A percentile compares a stretch with the other conserved stretches of the same genome.
These are phyloP conservation scores for Cystobasidium sp. DNA, from an alignment of 1,284 basidiomycete genomes.

Conservation along the genomic window DNA sequence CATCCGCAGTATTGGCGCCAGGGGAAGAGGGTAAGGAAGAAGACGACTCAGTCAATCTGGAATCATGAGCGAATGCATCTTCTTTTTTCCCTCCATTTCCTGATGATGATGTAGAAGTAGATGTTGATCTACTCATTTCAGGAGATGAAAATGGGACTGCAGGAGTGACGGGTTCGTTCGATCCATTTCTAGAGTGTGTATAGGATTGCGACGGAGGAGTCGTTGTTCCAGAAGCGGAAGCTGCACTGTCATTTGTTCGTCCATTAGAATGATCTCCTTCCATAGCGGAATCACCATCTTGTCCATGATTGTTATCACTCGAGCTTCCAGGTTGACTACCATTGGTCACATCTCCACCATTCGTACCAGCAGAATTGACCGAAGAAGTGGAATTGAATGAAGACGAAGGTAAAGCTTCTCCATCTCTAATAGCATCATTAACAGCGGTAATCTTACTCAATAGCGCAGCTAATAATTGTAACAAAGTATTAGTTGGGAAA, in stretches of 20 bases:
- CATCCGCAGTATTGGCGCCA: neutral
- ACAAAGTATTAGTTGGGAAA: slow-evolving; percentile 67
- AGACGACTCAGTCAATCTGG: neutral
- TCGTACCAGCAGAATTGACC: neutral
- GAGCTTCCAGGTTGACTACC: too few relatives aligned
- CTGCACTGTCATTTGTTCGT: neutral
- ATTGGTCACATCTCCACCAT: neutral
- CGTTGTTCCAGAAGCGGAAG: neutral
- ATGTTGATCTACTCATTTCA: slow-evolving; percentile 1
- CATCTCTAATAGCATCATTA: slow-evolving; percentile 67
- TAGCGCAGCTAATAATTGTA: slow-evolving; percentile 84
- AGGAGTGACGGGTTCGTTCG: slow-evolving; percentile 38
- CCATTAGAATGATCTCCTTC: slow-evolving; percentile 1
- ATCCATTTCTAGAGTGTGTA: neutral
- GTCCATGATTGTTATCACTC: too few relatives aligned
- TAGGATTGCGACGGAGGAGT: neutral
- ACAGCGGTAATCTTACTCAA: slow-evolving; percentile 89
- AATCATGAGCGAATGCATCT: slow-evolving; percentile 2
- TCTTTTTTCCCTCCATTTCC: neutral
- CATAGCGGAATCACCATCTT: neutral
- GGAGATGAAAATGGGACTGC: slow-evolving; percentile 37
- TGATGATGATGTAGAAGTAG: neutral
- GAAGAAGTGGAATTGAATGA: neutral
- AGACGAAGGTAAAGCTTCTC: neutral
- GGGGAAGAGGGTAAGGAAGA: neutral